These are phyloP conservation scores for Tulasnella sp. DNA, from an alignment of 768 basidiomycete species.

Conservation along the genomic window DNA sequence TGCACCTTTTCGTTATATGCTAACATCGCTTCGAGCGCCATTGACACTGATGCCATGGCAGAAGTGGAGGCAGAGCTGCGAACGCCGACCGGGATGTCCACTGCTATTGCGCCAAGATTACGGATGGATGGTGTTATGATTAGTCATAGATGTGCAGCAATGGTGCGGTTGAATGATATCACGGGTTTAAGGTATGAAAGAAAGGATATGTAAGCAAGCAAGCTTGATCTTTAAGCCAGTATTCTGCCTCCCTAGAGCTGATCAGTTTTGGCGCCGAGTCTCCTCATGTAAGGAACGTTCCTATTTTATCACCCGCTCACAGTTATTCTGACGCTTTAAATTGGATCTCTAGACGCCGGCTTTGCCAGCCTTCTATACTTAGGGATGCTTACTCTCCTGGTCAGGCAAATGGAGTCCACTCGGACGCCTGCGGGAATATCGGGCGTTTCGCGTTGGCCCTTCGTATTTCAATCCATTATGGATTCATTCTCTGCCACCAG, in stretches of 20 bases:
- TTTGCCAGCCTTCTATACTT: conserved; percentile 57
- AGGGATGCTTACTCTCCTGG: conserved; percentile 50
- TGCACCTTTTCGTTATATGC: conserved; percentile 60
- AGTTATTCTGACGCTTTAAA: too few species aligned
- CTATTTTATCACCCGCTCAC: not conserved
- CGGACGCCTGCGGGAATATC: conserved; percentile 69
- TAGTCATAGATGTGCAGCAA: conserved; percentile 69
- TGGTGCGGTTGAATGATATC: conserved; percentile 54
- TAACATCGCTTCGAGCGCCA: conserved; percentile 44
- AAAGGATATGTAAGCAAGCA: not conserved
- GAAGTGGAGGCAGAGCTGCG: conserved; percentile 67
- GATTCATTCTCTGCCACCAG: conserved; percentile 81
- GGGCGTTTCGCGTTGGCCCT: conserved; percentile 73
- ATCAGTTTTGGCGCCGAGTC: conserved; percentile 61
- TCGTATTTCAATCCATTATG: conserved; percentile 64
- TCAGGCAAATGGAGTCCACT: conserved; percentile 62
- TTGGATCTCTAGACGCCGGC: conserved; percentile 79
- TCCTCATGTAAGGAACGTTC: conserved; percentile 38
- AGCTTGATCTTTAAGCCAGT: not conserved
- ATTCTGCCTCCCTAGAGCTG: conserved; percentile 18
- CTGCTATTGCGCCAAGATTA: conserved; percentile 44
- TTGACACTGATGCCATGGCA: conserved; percentile 46
- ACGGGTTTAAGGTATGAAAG: conserved; percentile 51
- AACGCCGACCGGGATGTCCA: conserved; percentile 60
- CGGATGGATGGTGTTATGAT: conserved; percentile 53